These are phyloP conservation scores for Leccinellum albellum DNA, from an alignment of 768 basidiomycete species.

Conservation along the genomic window DNA sequence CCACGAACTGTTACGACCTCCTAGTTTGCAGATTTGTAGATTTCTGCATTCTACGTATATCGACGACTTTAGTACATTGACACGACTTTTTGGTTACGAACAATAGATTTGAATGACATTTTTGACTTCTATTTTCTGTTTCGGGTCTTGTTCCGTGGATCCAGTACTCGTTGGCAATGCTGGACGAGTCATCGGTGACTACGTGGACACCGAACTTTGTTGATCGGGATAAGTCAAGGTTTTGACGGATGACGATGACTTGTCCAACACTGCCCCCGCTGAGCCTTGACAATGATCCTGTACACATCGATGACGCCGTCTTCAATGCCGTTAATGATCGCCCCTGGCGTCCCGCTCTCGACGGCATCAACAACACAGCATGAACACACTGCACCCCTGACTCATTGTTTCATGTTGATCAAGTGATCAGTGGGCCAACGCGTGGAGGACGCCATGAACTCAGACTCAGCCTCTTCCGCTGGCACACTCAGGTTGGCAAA, in stretches of 20 bases:
- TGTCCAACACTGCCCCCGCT: background rate
- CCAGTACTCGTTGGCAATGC: background rate
- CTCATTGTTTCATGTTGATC: background rate
- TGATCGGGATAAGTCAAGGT: constrained; percentile 3
- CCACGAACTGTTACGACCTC: constrained; percentile 12
- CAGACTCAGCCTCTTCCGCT: background rate
- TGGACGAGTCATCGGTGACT: constrained; percentile 10
- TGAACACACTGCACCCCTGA: background rate
- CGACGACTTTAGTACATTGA: constrained; percentile 21
- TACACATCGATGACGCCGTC: background rate
- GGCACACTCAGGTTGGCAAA: background rate
- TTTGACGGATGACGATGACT: background rate
- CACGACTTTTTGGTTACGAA: constrained; percentile 21
- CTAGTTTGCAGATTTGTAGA: constrained; percentile 29
- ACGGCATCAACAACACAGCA: background rate
- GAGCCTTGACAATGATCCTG: too few relatives aligned
- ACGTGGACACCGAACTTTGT: background rate
- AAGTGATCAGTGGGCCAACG: too few relatives aligned
- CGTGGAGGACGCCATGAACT: too few relatives aligned
- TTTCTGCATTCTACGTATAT: constrained; percentile 26
- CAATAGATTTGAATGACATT: constrained; percentile 21
- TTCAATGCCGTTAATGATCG: background rate
- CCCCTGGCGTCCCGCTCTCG: background rate
- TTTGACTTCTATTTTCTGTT: constrained; percentile 11
- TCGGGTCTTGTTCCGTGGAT: constrained; percentile 1